Evolutionary conservation across 192 early-diverging fungal species (phyloP), one percentile per base, ranked within the genome.

Genomic region (Coemansia sp.): DNA sequence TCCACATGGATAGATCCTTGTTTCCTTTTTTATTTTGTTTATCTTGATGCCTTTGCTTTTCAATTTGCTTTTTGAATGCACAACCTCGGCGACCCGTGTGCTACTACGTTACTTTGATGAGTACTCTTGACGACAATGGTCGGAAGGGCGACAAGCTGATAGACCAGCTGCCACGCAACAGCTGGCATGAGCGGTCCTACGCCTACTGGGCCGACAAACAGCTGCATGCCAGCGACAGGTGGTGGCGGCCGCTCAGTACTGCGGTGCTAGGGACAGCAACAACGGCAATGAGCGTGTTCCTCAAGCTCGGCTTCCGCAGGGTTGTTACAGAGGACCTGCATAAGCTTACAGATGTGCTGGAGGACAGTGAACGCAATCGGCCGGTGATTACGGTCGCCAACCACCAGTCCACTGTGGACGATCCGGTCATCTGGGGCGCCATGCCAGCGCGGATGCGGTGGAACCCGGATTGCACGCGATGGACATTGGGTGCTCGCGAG

Each of bases 401-500:
- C 74, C 91, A 92, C 73, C 52, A 77, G 39, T 92, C 91, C 43
- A 86, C 87, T 42, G 53, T 87, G 58, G 91, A 93, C 30, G 91
- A 93, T 61, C 91, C 91, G 3, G 37, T 90, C 2, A 63, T 93
- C 18, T 93, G 91, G 91, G 91, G 90, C 26, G 69, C 85, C 6
- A 64, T 93, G 58, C 90, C 90, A 10, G 59, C 79, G 60, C 81
- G 70, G n/a, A 82, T 84, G 43, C 75, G 84, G 6, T 74, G 70
- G 62, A 63, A 70, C 33, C 81, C 77, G 1, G 68, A 84, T 7
- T 62, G 78, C 26, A 82, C 89, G 75, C 87, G 95, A 40, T 95
- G 92, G 91, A 88, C 90, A 7, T 77, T 96, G 39, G 92, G 93
- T n/a, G 93, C 95, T 7, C 87, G 87, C 58, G 93, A 96, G 66